Evolutionary conservation across 768 basidiomycete species (phyloP).

Genomic region (Roridomyces roridus): DNA sequence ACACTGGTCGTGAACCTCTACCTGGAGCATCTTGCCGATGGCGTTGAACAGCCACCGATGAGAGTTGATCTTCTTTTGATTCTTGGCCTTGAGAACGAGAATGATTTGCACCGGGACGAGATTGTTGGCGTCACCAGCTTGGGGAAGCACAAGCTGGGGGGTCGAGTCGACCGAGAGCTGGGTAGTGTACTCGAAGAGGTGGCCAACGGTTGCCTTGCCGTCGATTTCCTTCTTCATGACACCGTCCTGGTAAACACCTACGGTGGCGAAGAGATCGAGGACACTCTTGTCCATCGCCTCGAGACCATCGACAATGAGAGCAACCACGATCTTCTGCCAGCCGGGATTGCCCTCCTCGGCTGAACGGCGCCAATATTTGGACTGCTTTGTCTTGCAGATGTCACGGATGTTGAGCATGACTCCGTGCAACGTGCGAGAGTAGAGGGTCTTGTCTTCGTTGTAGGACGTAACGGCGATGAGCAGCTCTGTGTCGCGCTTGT

Average conservation of each 20-base stretch:
- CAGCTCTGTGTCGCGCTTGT: slow-evolving; percentile 90
- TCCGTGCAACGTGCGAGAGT: slow-evolving; percentile 69
- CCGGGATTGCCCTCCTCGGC: slow-evolving; percentile 85
- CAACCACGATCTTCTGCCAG: slow-evolving; percentile 93
- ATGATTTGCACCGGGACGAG: slow-evolving; percentile 93
- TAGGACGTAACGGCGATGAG: slow-evolving; percentile 95
- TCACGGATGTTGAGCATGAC: slow-evolving; percentile 98
- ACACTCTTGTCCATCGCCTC: slow-evolving; percentile 97
- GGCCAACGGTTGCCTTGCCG: slow-evolving; percentile 87
- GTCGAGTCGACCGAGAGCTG: slow-evolving; percentile 92
- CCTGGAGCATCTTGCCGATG: slow-evolving; percentile 81
- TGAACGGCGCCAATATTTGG: slow-evolving; percentile 86
- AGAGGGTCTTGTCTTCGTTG: slow-evolving; percentile 93
- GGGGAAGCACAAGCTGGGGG: slow-evolving; percentile 90
- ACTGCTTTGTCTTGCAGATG: slow-evolving; percentile 95
- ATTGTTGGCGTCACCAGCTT: slow-evolving; percentile 89
- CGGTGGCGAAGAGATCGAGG: slow-evolving; percentile 85
- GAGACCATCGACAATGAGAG: slow-evolving; percentile 91
- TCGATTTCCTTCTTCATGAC: slow-evolving; percentile 94
- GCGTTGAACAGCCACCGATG: slow-evolving; percentile 98
- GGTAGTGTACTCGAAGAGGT: slow-evolving; percentile 99
- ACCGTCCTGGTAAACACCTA: slow-evolving; percentile 94
- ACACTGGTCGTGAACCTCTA: slow-evolving; percentile 32
- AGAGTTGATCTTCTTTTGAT: slow-evolving; percentile 95
- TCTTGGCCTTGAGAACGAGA: slow-evolving; percentile 90